phyloP scores from a whole-genome alignment of 495 filamentous ascomycete species.

The Aspergillus funiculosus region DNA sequence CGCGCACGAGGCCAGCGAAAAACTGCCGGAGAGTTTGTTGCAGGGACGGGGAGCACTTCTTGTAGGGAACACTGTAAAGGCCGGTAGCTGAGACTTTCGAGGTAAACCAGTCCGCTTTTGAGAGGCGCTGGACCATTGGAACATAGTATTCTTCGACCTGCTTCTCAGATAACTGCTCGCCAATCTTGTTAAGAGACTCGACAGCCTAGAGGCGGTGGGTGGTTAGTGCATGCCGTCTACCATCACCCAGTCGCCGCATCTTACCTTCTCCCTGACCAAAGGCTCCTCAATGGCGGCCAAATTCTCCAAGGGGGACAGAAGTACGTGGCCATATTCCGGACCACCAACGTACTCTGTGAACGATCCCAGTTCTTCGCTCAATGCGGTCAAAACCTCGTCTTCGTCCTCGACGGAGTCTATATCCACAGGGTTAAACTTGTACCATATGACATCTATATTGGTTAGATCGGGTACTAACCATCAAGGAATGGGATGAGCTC shows the following conservation, averaged over 20 bases:
- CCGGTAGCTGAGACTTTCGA: conserved; percentile 98
- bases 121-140: conserved; percentile 86
- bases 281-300: conserved; percentile 97
- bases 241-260: neutral
- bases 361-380: conserved; percentile 90
- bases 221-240: conserved; percentile 18
- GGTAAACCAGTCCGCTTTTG: conserved; percentile 99
- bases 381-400: conserved; percentile 93
- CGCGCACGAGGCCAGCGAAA: conserved; percentile 87
- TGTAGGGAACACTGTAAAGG: conserved; percentile 87
- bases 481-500: conserved; percentile 98
- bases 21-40: conserved; percentile 87
- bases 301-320: conserved; percentile 95
- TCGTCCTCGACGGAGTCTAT: conserved; percentile 97
- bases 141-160: conserved; percentile 97
- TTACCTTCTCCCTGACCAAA: conserved; percentile 91
- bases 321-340: conserved; percentile 87
- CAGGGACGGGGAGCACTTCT: conserved; percentile 71
- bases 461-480: conserved; percentile 51
- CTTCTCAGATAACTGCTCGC: conserved; percentile 76
- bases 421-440: conserved; percentile 26
- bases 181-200: conserved; percentile 98
- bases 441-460: conserved; percentile 8
- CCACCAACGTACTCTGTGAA: conserved; percentile 98
- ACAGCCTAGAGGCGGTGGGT: conserved; percentile 69